Percentiles rank a stretch among this genome's conserved stretches.
phyloP scores from a whole-genome alignment of 768 basidiomycete genomes.

The Boletus rufocinnamomeus region DNA sequence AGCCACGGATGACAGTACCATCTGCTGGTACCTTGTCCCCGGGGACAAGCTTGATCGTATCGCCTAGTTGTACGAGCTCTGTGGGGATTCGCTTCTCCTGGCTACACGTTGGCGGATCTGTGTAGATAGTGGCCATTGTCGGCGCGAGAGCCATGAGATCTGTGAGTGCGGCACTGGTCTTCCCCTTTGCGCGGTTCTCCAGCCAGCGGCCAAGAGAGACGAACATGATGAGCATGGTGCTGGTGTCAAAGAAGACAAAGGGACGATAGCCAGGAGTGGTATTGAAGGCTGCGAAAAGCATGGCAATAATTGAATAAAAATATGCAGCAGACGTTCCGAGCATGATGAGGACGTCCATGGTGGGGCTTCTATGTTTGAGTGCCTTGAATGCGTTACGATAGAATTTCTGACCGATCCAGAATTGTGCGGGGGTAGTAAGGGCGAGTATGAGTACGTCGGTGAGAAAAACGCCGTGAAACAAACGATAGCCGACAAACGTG shows the following conservation, averaged over 20 bases:
- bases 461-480: conserved; percentile 73
- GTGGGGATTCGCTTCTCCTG: conserved; percentile 91
- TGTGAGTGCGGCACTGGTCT: conserved; percentile 93
- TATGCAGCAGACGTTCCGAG: conserved; percentile 95
- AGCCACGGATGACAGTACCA: conserved; percentile 84
- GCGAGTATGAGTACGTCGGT: conserved; percentile 75
- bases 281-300: conserved; percentile 68
- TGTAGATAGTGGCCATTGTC: conserved; percentile 94
- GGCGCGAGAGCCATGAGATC: conserved; percentile 96
- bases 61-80: conserved; percentile 93
- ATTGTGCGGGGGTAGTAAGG: conserved; percentile 90
- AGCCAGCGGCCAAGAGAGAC: conserved; percentile 93
- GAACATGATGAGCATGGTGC: conserved; percentile 98
- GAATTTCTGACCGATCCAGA: conserved; percentile 87
- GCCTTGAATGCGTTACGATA: conserved; percentile 91
- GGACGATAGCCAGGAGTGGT: conserved; percentile 71
- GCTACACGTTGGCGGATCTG: conserved; percentile 75
- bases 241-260: conserved; percentile 95
- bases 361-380: conserved; percentile 83
- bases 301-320: conserved; percentile 76
- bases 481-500: conserved; percentile 47
- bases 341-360: conserved; percentile 98
- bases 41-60: conserved; percentile 90
- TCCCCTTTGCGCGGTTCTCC: conserved; percentile 96
- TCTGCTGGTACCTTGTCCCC: conserved; percentile 98